phyloP scores from a whole-genome alignment of 352 stramenopile genomes.

The Pythium biforme region DNA sequence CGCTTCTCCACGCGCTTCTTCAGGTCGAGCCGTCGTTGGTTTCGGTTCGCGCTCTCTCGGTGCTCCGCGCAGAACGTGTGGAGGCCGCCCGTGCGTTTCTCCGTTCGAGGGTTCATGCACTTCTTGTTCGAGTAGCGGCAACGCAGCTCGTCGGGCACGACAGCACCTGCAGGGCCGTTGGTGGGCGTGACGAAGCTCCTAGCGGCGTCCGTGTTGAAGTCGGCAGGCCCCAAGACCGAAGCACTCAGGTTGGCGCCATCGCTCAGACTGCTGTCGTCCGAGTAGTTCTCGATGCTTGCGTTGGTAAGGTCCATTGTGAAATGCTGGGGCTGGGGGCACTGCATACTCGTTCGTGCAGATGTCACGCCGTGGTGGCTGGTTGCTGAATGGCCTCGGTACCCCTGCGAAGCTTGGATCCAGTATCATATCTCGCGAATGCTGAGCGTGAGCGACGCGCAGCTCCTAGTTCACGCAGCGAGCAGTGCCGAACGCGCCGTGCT shows the following conservation, averaged over 20 bases:
- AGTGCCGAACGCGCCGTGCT: neutral
- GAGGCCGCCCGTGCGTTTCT: conserved; percentile 25
- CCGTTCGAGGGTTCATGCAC: conserved; percentile 22
- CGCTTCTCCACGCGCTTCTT: conserved; percentile 22
- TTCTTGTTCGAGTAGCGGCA: conserved; percentile 33
- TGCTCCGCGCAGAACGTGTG: conserved; percentile 31
- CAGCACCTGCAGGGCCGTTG: neutral
- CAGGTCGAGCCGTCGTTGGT: conserved; percentile 25
- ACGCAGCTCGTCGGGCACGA: conserved; percentile 13
- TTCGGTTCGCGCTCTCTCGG: conserved; percentile 27
- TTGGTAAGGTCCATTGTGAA: neutral
- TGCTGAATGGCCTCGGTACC: neutral
- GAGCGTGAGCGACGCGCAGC: neutral
- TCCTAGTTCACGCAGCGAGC: neutral
- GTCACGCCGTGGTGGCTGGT: neutral
- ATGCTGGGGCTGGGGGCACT: neutral
- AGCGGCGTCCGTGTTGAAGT: neutral
- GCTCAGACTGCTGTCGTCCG: neutral
- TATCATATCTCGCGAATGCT: neutral
- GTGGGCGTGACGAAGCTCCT: neutral
- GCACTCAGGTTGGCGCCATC: neutral
- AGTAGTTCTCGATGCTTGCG: neutral
- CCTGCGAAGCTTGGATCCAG: neutral
- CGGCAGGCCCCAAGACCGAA: too few relatives aligned
- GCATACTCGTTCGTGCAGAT: neutral